Evolutionary conservation across 371 early-diverging fungal species (phyloP), one percentile per base, ranked within the genome.

Genomic region (Mucor ambiguus): DNA sequence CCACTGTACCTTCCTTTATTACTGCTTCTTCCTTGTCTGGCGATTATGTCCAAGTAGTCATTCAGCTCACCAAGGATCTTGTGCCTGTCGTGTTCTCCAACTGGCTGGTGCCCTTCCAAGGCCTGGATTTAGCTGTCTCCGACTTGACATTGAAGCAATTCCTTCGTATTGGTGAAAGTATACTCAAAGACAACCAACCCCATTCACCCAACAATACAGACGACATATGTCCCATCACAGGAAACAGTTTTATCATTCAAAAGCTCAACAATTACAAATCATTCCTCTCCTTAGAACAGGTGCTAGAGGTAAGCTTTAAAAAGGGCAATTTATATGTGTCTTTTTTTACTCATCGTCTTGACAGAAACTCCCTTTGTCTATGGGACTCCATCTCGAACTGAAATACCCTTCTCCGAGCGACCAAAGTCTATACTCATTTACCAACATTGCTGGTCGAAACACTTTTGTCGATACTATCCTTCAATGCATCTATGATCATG

Each of bases 11-110:
- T 9, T 94, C 97, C 6, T 90, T 97, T 55, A 89, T 96, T 33
- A 90, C 92, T 0, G 90, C 90, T 1, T 90, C 91, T 4, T 91
- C 93, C 1, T 74, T 92, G 20, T 87, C 92, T 0, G 88, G 90
- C 14, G 90, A 91, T 64, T 90, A 93, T 68, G 75, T 98, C 4
- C 92, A 93, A 63, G 86, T 97, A 1, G 89, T 89, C 8, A 91
- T 97, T 22, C 98, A 98, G 64, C 76, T 98, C 11, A 96, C 99
- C 10, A 83, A 87, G 55, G 98, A 99, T 70, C 75, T 85, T 11
- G 85, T 95, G 0, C 95, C 98, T 3, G 92, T 99, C 26, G 90
- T 98, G 2, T 95, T 87, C 81, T 85, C 91, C 11, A 77, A 90
- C 43, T 84, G 88, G 89, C 80, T 80, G 54, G 71, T 92, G n/a